Evolutionary conservation across 2,329 filamentous ascomycete genomes (phyloP).

Genomic region (Cladosporium cucumerinum): DNA sequence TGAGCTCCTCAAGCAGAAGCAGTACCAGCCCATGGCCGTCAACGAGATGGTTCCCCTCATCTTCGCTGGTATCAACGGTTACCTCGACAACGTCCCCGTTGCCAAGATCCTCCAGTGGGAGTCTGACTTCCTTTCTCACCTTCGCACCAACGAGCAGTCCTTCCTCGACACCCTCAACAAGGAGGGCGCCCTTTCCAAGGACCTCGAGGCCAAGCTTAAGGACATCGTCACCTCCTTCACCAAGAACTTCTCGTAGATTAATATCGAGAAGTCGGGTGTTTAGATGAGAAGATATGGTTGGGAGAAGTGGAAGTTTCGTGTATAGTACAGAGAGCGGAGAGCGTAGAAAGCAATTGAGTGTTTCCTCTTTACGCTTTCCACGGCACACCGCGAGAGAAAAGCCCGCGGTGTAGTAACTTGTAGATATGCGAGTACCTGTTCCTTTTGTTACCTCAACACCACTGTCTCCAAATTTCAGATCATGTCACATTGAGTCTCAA

Average conservation of each 20-base stretch:
- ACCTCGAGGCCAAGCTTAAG: slow-evolving; percentile 78
- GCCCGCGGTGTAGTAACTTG: slow-evolving; percentile 22
- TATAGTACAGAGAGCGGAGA: slow-evolving; percentile 33
- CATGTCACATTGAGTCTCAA: not conserved
- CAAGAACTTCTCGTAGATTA: slow-evolving; percentile 73
- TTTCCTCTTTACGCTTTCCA: slow-evolving; percentile 18
- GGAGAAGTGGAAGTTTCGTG: slow-evolving; percentile 24
- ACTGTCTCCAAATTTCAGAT: not conserved
- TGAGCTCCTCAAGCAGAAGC: slow-evolving; percentile 99
- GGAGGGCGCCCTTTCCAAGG: slow-evolving; percentile 95
- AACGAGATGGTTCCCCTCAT: slow-evolving; percentile 99
- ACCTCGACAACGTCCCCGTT: slow-evolving; percentile 85
- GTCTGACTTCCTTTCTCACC: slow-evolving; percentile 85
- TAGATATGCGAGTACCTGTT: slow-evolving; percentile 31
- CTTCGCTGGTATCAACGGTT: slow-evolving; percentile 98
- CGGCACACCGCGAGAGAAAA: slow-evolving; percentile 17
- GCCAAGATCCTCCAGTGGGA: slow-evolving; percentile 91
- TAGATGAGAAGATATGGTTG: slow-evolving; percentile 18
- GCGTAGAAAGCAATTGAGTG: slow-evolving; percentile 18
- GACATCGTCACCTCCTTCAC: slow-evolving; percentile 76
- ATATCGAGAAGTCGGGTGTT: slow-evolving; percentile 12
- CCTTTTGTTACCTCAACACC: slow-evolving; percentile 22
- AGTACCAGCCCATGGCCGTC: slow-evolving; percentile 97
- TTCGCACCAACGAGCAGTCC: slow-evolving; percentile 85
- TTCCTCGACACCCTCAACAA: slow-evolving; percentile 84